Evolutionary conservation across 1,139 yeast species (phyloP).

Genomic region (Casaregolazyma suthepensis): DNA sequence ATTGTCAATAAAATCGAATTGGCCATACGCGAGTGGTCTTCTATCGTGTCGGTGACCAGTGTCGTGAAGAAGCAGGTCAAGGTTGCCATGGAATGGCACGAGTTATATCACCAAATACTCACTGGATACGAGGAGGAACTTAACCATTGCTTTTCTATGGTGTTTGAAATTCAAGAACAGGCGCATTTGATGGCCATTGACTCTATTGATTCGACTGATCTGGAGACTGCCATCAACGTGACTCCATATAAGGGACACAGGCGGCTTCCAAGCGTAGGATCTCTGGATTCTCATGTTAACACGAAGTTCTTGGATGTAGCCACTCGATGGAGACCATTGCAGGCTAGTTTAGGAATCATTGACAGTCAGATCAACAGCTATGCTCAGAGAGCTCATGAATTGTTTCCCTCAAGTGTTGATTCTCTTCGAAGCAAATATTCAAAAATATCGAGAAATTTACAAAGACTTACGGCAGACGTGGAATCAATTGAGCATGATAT

Average conservation of each 20-base stretch:
- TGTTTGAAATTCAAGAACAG: slow-evolving; percentile 31
- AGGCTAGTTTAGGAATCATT: slow-evolving; percentile 54
- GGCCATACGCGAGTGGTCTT: slow-evolving; percentile 33
- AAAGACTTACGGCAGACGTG: slow-evolving; percentile 38
- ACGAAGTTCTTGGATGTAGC: slow-evolving; percentile 33
- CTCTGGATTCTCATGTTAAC: slow-evolving; percentile 29
- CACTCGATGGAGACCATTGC: slow-evolving; percentile 43
- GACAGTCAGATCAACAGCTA: slow-evolving; percentile 50
- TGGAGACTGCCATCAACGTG: slow-evolving; percentile 5
- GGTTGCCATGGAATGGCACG: slow-evolving; percentile 52
- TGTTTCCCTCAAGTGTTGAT: slow-evolving; percentile 35
- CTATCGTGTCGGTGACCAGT: slow-evolving; percentile 37
- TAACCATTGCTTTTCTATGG: slow-evolving; percentile 37
- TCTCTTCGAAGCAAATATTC: slow-evolving; percentile 39
- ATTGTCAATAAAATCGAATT: slow-evolving; percentile 21
- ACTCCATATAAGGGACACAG: neutral
- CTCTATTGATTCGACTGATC: slow-evolving; percentile 7
- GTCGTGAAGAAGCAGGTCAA: slow-evolving; percentile 44
- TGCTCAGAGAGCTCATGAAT: slow-evolving; percentile 30
- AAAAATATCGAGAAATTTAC: slow-evolving; percentile 38
- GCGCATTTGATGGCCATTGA: slow-evolving; percentile 12
- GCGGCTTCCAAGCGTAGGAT: slow-evolving; percentile 22
- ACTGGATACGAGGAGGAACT: slow-evolving; percentile 48
- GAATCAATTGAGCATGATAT: slow-evolving; percentile 40
- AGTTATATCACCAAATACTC: slow-evolving; percentile 48